These are phyloP conservation scores for Coniophora puteana DNA, from an alignment of 1,284 basidiomycete species.

Conservation along the genomic window DNA sequence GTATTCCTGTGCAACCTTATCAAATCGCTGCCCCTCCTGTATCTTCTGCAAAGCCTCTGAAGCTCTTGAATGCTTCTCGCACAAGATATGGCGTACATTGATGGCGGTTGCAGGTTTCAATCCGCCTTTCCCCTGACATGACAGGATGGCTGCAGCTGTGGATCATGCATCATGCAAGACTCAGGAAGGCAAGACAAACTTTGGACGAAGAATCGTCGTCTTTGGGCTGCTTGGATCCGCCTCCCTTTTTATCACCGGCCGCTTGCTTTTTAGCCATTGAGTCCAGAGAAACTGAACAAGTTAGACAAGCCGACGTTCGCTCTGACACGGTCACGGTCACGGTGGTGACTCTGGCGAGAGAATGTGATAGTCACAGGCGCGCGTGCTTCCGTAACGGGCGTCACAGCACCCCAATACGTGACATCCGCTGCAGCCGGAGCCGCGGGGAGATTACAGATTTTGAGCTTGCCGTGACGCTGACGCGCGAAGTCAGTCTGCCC, in stretches of 20 bases:
- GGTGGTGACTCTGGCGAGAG: too few relatives aligned
- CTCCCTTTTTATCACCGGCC: conserved; percentile 29
- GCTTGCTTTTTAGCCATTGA: conserved; percentile 57
- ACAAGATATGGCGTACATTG: conserved; percentile 83
- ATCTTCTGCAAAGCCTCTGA: conserved; percentile 75
- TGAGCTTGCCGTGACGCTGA: too few relatives aligned
- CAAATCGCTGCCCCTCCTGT: conserved; percentile 71
- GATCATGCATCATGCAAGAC: too few relatives aligned
- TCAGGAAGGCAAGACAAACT: conserved; percentile 14
- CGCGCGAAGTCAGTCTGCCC: too few relatives aligned
- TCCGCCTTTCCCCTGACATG: conserved; percentile 44
- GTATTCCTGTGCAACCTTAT: conserved; percentile 83
- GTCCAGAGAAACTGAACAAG: too few relatives aligned
- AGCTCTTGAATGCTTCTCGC: conserved; percentile 80
- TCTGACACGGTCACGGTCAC: too few relatives aligned
- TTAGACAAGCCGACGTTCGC: too few relatives aligned
- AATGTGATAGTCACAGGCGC: too few relatives aligned
- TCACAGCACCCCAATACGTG: too few relatives aligned
- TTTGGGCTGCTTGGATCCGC: conserved; percentile 32
- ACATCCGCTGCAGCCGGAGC: too few relatives aligned
- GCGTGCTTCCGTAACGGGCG: too few relatives aligned
- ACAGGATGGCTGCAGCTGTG: neutral
- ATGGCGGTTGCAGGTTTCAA: conserved; percentile 75
- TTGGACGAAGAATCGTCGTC: conserved; percentile 18
- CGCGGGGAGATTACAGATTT: too few relatives aligned